A percentile compares a stretch with the other conserved stretches of the same genome.
Conservation (phyloP, 257 asterid genomes). For the Nicotiana noctiflora region DNA sequence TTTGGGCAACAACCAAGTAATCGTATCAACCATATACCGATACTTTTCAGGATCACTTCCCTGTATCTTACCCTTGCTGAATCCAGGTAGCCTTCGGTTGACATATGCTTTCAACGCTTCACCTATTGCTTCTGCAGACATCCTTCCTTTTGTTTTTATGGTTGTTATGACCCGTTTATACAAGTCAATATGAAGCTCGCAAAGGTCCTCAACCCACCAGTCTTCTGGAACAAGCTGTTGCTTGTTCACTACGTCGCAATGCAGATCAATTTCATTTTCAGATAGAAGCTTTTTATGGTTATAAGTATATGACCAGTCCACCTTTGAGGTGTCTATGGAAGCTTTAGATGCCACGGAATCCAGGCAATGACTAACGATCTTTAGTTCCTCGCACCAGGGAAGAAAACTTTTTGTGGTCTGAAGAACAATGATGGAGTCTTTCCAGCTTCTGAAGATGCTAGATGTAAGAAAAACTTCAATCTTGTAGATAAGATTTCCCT, state of each 20-base stretch:
- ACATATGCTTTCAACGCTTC: constrained; percentile 65
- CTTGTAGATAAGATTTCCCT: constrained; percentile 82
- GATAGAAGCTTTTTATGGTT: constrained; percentile 49
- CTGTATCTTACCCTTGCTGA: constrained; percentile 38
- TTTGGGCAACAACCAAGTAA: constrained; percentile 42
- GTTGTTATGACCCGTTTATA: constrained; percentile 54
- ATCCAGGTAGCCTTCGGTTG: constrained; percentile 46
- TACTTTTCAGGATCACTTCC: constrained; percentile 43
- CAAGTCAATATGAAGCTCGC: constrained; percentile 67
- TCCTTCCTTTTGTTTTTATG: constrained; percentile 46
- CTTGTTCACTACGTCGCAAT: constrained; percentile 47
- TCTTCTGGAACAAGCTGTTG: constrained; percentile 59
- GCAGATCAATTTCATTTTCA: constrained; percentile 37
- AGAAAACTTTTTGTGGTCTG: constrained; percentile 61
- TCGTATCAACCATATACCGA: constrained; percentile 52
- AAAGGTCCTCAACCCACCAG: constrained; percentile 94
- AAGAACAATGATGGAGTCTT: constrained; percentile 80
- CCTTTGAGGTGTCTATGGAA: constrained; percentile 46
- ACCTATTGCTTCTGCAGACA: constrained; percentile 51
- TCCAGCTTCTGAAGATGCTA: constrained; percentile 77
- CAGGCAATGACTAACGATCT: constrained; percentile 48
- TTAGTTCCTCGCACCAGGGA: constrained; percentile 65
- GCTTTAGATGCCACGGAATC: constrained; percentile 68
- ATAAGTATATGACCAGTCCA: constrained; percentile 72
- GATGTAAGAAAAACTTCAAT: constrained; percentile 72